Evolutionary conservation across 345 rosid species (phyloP), one percentile per base, ranked within the genome.

Genomic region (Ailanthus altissimus): DNA sequence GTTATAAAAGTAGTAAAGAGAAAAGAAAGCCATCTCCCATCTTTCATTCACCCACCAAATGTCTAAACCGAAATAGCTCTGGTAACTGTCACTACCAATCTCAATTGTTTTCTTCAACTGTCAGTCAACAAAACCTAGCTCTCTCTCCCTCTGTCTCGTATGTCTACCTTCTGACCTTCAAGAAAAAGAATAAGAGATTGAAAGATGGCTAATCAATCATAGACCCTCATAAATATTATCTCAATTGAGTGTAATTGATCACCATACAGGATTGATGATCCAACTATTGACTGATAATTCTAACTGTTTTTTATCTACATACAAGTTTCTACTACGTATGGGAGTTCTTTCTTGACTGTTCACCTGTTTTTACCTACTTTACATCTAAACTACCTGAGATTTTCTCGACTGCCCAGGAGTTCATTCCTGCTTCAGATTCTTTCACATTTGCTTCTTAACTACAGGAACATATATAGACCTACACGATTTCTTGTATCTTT

Each of bases 301-400:
- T n/a, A 43, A 32, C 75, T 12, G 51, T 73, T 54, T 25, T 25
- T n/a, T n/a, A n/a, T n/a, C n/a, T n/a, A n/a, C n/a, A 64, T 36
- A 36, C 5, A 60, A 18, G 66, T 42, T 69, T 67, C 62, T 32
- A 42, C 62, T 32, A 42, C 21, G 49, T 43, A 21, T 16, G 13
- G 14, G 54, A 70, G 25, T 59, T 72, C 49, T 78, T 63, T 38
- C 53, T 66, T 46, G 28, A 83, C 85, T 79, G 85, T 67, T 79
- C 83, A 83, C 78, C 85, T 72, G 81, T 79, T 68, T 45, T 83
- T 79, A 79, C 82, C 85, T 67, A 83, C 80, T 63, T 76, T 40
- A 40, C 50, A 71, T 72, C 72, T 69, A 71, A 32, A 73, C 43
- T 60, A 61, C 63, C 59, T 38, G 66, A 51, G 46, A 28, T 26